These are phyloP conservation scores for Akanthomyces uredinophilus DNA, from an alignment of 2,329 filamentous ascomycete species.

Conservation along the genomic window DNA sequence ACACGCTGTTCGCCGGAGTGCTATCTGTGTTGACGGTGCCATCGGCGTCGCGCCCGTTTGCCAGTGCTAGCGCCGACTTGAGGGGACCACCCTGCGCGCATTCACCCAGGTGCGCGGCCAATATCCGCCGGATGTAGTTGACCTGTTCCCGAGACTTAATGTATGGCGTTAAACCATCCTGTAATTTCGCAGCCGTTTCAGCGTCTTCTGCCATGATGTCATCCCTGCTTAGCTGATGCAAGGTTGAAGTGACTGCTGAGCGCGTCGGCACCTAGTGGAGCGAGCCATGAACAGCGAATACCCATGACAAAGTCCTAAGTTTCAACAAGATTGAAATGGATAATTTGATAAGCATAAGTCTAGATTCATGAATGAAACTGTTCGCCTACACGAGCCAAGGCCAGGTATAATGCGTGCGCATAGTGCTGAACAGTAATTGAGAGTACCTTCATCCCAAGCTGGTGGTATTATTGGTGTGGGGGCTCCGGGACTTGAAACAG, in stretches of 20 bases:
- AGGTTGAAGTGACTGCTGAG: background rate
- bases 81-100: slow-evolving; percentile 37
- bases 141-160: slow-evolving; percentile 54
- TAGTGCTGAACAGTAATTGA: background rate
- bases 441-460: background rate
- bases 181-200: slow-evolving; percentile 32
- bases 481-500: background rate
- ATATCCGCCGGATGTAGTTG: slow-evolving; percentile 49
- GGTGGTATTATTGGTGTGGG: background rate
- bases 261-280: background rate
- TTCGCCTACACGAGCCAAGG: background rate
- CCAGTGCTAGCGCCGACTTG: slow-evolving; percentile 44
- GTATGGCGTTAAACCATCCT: slow-evolving; percentile 43
- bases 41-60: slow-evolving; percentile 30
- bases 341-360: no score
- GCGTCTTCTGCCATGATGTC: slow-evolving; percentile 28
- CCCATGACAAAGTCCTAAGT: background rate
- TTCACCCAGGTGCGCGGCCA: slow-evolving; percentile 49
- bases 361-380: no score
- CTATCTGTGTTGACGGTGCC: slow-evolving; percentile 19
- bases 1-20: slow-evolving; percentile 40
- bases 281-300: no score
- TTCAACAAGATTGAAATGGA: no score
- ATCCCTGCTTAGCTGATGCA: background rate
- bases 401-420: no score